Evolutionary conservation across 176 grass and related monocot species (phyloP).

Genomic region (Rhynchospora breviuscula): DNA sequence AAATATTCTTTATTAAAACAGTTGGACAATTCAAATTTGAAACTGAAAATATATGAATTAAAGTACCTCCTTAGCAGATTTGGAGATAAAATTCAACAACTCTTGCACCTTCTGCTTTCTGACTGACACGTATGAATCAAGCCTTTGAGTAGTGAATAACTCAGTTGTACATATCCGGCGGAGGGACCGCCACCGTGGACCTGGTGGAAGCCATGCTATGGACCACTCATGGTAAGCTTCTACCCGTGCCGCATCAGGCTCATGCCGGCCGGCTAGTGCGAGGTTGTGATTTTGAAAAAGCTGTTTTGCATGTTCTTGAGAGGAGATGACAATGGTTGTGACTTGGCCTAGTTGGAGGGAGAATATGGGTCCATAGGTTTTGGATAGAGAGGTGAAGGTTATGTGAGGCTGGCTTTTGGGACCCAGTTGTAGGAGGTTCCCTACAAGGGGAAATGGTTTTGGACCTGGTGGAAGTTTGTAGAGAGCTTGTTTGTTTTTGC

Average conservation of each 20-base stretch:
- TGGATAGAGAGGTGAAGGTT: conserved; percentile 11
- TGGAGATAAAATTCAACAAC: conserved; percentile 8
- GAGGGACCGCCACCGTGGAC: not conserved
- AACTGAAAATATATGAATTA: not conserved
- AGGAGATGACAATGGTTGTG: conserved; percentile 15
- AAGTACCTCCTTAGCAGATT: conserved; percentile 12
- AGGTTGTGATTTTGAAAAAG: conserved; percentile 19
- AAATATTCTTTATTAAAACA: too few relatives aligned
- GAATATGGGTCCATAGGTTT: conserved; percentile 22
- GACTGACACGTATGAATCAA: conserved; percentile 9
- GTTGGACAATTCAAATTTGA: not conserved
- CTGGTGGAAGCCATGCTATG: not conserved
- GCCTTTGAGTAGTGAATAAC: conserved; percentile 18
- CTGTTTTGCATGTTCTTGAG: not conserved
- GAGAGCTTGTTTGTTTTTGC: not conserved
- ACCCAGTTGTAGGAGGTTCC: conserved; percentile 22
- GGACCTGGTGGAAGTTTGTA: conserved; percentile 19
- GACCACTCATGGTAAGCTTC: not conserved
- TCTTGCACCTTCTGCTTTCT: conserved; percentile 26
- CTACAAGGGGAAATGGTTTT: conserved; percentile 16
- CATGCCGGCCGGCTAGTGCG: not conserved
- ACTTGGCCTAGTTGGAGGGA: conserved; percentile 23
- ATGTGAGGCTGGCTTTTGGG: conserved; percentile 13
- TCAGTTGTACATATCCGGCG: conserved; percentile 12
- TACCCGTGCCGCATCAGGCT: not conserved